Base-by-base conservation (phyloP, 768 basidiomycete genomes). In the Termitomyces sp. region DNA sequence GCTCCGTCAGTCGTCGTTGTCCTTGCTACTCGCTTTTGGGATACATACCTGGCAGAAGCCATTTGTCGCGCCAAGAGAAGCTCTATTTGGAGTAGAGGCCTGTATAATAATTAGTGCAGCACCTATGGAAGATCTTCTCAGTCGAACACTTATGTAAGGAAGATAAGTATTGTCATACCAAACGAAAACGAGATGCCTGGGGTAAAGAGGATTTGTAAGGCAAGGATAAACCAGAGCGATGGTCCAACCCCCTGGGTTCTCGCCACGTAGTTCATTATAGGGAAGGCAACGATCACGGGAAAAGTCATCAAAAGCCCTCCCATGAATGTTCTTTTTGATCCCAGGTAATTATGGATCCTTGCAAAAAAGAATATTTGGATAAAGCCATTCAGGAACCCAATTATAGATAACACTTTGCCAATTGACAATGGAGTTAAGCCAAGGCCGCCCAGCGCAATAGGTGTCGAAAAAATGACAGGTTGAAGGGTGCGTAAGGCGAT, bases 381-480 rank as follows among this genome's bases (percentile, higher is more conserved):
- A 28, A 84, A 24, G 4, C 89, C 90, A 65, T 87, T 88, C 52
- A 85, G 66, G 35, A 89, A 67, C 2, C 89, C 91, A 65, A 80
- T 85, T 5, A 75, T 58, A 6, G 87, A 82, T 16, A 90, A 75
- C 56, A 90, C 80, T 44, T 81, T 80, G 3, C 91, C 91, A 45
- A 92, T 92, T 4, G 69, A 71, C 4, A 83, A 76, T 2, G 91
- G 89, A 16, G 81, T 72, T n/a, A 91, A 75, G 3, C 87, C 89
- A 15, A 91, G 79, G 1, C 90, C 90, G 24, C 90, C 90, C 9
- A 85, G 76, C 20, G 78, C 75, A 52, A 86, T 75, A 13, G 91
- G 88, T 0, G 89, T 91, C n/a, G 89, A 84, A 55, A 84, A 79
- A 74, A 89, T 91, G 36, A 91, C 70, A 0, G 91, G 90, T 46